Base-by-base conservation (phyloP, 345 rosid genomes). In the Bruguiera parviflora region DNA sequence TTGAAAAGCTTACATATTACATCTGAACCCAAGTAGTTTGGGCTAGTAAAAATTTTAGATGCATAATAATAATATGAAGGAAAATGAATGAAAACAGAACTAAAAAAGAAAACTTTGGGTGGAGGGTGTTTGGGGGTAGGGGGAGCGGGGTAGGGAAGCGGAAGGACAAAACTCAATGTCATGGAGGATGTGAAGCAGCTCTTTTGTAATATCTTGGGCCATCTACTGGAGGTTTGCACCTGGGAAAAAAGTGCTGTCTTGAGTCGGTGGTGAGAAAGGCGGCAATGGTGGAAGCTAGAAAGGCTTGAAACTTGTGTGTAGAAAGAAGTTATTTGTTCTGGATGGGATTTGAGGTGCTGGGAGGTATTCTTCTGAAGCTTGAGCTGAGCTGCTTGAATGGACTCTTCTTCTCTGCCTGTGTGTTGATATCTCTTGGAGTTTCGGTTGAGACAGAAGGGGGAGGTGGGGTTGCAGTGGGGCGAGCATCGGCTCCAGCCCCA, bases 321-420 rank as follows among this genome's bases (percentile, higher is more conserved):
- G 49, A 37, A 31, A 63, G 71, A 63, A 51, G 65, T 79, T 82
- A 89, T 88, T 79, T 90, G 82, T 92, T 92, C 82, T 88, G 90
- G 49, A 69, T 87, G 39, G 96, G 98, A 75, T 88, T 92, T 21
- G 86, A 71, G 64, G 68, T 77, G 78, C 85, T 84, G 18, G 90
- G 91, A 67, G 98, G 98, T 60, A 88, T 85, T 79, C 61, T 78
- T 63, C 86, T 68, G 76, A 84, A 84, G 84, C 92, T 88, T 1
- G 88, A 79, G 43, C 70, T 71, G 11, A 80, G 84, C 64, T 82
- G 74, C 79, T 84, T 61, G 58, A 66, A 73, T 20, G 81, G 75
- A 66, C 67, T 72, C 76, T 75, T 77, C 73, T 82, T 58, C 27
- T 43, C 71, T 53, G 82, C 67, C 22, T 67, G 75, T 73, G 84